A percentile compares a stretch with the other conserved stretches of the same genome.
Evolutionary conservation across 2,329 filamentous ascomycete species (phyloP).

Genomic region (Botrytis fragariae): DNA sequence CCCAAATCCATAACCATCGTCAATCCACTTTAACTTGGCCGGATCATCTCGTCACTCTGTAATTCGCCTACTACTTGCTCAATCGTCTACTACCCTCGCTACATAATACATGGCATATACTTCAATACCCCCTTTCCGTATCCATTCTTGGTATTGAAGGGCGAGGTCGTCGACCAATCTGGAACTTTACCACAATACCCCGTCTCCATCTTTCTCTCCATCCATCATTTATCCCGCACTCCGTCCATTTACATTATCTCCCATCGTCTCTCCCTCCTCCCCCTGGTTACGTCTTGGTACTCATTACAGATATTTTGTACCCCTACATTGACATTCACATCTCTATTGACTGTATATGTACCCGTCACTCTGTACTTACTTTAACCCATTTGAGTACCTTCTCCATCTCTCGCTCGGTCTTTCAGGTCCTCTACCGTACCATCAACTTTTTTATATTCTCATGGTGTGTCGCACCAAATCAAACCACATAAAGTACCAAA

Average conservation of each 20-base stretch:
- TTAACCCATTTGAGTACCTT: no score
- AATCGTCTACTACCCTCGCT: background rate
- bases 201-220: background rate
- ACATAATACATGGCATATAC: background rate
- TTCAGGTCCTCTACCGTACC: background rate
- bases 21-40: background rate
- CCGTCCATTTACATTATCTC: background rate
- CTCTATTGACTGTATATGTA: background rate
- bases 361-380: background rate
- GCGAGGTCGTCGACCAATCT: background rate
- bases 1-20: background rate
- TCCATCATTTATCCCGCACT: background rate
- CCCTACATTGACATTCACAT: background rate
- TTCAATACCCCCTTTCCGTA: background rate
- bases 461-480: conserved; percentile 1
- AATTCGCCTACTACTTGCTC: background rate
- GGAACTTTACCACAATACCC: background rate
- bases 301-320: background rate
- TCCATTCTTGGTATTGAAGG: background rate
- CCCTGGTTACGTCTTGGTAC: background rate
- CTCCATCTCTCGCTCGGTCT: background rate
- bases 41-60: background rate
- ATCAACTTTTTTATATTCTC: no score
- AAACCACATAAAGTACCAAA: background rate
- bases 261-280: background rate